A percentile compares a stretch with the other conserved stretches of the same genome.
These are phyloP conservation scores for Nevesoporus exiguus DNA, from an alignment of 768 basidiomycete species.

Conservation along the genomic window DNA sequence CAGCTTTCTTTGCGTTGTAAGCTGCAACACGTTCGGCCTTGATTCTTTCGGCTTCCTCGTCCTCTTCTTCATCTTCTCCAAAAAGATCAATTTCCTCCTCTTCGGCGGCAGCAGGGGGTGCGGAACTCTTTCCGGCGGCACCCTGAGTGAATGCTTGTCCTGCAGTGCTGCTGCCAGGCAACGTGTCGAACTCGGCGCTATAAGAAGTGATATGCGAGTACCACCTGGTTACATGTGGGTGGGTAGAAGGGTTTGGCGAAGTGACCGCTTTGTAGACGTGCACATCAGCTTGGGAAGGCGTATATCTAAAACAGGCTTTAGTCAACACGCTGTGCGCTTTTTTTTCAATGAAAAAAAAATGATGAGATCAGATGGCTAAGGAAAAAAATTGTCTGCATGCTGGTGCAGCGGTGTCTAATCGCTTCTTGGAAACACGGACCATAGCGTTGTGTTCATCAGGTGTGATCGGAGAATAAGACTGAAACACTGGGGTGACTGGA, in stretches of 20 bases:
- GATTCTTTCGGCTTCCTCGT: conserved; percentile 80
- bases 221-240: conserved; percentile 84
- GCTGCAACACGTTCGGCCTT: conserved; percentile 92
- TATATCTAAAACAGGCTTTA: conserved; percentile 53
- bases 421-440: conserved; percentile 98
- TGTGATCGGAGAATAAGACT: conserved; percentile 13
- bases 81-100: conserved; percentile 86
- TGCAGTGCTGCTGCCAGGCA: conserved; percentile 84
- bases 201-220: conserved; percentile 93
- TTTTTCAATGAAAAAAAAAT: not conserved
- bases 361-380: conserved; percentile 68
- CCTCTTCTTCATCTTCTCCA: conserved; percentile 78
- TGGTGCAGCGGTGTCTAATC: conserved; percentile 86
- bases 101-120: conserved; percentile 43
- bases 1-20: conserved; percentile 91
- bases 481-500: conserved; percentile 3
- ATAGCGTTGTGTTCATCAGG: conserved; percentile 76
- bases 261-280: conserved; percentile 81
- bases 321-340: conserved; percentile 6
- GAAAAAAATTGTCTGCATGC: conserved; percentile 64
- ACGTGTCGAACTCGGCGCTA: conserved; percentile 66
- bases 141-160: conserved; percentile 67
- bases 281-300: conserved; percentile 93
- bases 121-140: conserved; percentile 39
- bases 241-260: conserved; percentile 57